Conservation (phyloP, 306 rosid species). For the Corylus heterophylla region DNA sequence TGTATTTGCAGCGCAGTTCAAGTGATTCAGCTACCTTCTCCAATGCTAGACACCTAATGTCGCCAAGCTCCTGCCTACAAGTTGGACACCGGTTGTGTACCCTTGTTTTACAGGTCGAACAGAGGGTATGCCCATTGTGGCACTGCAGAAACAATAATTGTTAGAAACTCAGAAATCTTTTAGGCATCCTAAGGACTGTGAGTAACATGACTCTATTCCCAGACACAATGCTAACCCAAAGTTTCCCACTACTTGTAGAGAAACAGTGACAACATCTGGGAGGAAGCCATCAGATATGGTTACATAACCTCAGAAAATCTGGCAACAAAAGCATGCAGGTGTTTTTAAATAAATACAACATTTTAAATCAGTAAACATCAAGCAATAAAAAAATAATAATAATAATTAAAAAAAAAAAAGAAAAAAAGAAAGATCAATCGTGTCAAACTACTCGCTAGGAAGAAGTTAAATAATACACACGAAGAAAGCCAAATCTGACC, state of each 20-base stretch:
- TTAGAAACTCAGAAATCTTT: conserved; percentile 17
- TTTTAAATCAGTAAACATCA: not conserved
- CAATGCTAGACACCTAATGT: conserved; percentile 74
- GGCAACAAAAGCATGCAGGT: not conserved
- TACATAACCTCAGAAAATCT: not conserved
- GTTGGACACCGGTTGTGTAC: conserved; percentile 86
- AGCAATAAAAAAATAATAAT: not conserved
- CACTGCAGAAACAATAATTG: conserved; percentile 51
- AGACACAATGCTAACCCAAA: not conserved
- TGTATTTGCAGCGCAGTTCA: conserved; percentile 69
- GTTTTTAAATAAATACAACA: not conserved
- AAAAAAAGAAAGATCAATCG: not conserved
- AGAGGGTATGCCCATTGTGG: conserved; percentile 77
- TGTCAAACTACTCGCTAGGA: not conserved
- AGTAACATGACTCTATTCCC: conserved; percentile 3
- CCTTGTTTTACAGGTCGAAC: conserved; percentile 73
- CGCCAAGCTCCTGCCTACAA: conserved; percentile 77
- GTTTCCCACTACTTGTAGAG: not conserved
- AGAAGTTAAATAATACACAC: not conserved
- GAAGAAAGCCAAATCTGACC: not conserved
- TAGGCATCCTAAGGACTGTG: conserved; percentile 18
- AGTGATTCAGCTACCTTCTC: conserved; percentile 83
- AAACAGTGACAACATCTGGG: not conserved
- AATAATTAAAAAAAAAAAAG: too few relatives aligned
- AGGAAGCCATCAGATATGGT: not conserved